A percentile compares a stretch with the other conserved stretches of the same genome.
Evolutionary conservation across 116 monocot species (phyloP).

Genomic region (Phalaenopsis hybrid): DNA sequence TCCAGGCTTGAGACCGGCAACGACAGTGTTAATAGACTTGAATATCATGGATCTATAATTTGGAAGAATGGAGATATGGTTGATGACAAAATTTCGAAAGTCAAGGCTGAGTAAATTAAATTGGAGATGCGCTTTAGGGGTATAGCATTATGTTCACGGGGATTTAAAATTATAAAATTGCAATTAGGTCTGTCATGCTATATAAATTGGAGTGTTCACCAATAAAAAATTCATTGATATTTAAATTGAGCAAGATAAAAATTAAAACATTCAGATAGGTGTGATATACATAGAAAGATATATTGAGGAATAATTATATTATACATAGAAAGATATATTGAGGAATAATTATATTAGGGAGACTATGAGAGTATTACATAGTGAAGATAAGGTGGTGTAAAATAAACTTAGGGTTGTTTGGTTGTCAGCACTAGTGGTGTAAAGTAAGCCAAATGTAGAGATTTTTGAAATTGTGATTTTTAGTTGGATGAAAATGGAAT

Average conservation of each 20-base stretch:
- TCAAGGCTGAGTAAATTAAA: background rate
- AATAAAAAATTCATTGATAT: background rate
- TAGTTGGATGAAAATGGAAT: too few species aligned
- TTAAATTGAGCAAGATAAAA: background rate
- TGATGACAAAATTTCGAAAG: background rate
- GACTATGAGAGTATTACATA: background rate
- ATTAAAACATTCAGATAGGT: background rate
- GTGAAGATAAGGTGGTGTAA: background rate
- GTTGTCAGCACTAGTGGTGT: too few species aligned
- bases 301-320: too few species aligned
- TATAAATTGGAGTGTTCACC: background rate
- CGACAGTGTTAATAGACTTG: background rate
- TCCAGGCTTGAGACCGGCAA: too few species aligned
- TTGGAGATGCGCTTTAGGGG: background rate
- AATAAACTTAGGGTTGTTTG: background rate
- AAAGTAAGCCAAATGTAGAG: too few species aligned
- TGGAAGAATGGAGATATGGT: background rate
- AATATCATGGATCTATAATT: too few species aligned
- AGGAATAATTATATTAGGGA: background rate
- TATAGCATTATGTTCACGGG: background rate
- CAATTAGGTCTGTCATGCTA: background rate
- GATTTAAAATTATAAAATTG: background rate
- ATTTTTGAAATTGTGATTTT: too few species aligned
- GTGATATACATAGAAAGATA: background rate
- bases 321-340: too few species aligned